Percentiles rank a stretch among this genome's conserved stretches.
phyloP scores from a whole-genome alignment of 495 filamentous ascomycete genomes.

The Physcia stellaris region DNA sequence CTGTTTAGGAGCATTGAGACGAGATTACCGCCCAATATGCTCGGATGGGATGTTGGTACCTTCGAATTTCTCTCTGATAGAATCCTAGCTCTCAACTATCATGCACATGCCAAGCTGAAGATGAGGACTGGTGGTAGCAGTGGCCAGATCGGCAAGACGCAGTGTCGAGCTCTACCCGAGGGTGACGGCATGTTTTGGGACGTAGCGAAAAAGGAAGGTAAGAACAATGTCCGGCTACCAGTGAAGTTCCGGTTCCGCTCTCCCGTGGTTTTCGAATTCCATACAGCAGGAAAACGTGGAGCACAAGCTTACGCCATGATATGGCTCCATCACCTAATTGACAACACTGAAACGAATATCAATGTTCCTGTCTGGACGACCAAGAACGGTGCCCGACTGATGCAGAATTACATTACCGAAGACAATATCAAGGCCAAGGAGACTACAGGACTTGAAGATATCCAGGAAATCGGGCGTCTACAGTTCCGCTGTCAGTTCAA shows the following conservation, averaged over 20 bases:
- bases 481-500: conserved; percentile 71
- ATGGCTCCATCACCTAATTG: conserved; percentile 75
- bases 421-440: conserved; percentile 43
- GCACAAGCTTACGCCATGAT: conserved; percentile 62
- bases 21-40: conserved; percentile 61
- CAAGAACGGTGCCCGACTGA: conserved; percentile 53
- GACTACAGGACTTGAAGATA: conserved; percentile 51
- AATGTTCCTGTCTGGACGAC: conserved; percentile 83
- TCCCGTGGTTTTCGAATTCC: conserved; percentile 80
- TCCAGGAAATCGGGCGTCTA: conserved; percentile 68
- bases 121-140: conserved; percentile 75
- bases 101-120: conserved; percentile 48
- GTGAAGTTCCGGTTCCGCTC: conserved; percentile 82
- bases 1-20: conserved; percentile 80
- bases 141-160: conserved; percentile 48
- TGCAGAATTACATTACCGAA: conserved; percentile 82
- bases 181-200: conserved; percentile 55
- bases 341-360: conserved; percentile 60
- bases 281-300: conserved; percentile 48
- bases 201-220: conserved; percentile 39
- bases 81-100: conserved; percentile 46
- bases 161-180: conserved; percentile 40
- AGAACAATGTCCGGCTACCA: conserved; percentile 56
- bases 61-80: conserved; percentile 69
- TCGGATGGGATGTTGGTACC: conserved; percentile 87